Conservation (phyloP, 768 basidiomycete species). For the Goffeauzyma gilvescens region DNA sequence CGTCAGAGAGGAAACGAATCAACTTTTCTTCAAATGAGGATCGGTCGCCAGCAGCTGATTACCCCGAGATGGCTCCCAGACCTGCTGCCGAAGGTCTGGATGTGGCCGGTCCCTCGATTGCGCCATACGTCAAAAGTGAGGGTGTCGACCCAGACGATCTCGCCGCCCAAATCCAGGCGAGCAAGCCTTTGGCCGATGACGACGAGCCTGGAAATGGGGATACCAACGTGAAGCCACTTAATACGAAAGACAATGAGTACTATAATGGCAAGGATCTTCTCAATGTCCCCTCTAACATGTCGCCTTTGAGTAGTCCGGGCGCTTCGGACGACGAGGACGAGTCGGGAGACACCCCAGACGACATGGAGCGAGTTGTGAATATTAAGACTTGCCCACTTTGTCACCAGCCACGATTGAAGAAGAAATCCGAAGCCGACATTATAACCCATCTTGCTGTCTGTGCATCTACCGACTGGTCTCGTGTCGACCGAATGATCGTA, state of each 20-base stretch:
- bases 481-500: conserved; percentile 73
- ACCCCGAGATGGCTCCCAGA: conserved; percentile 27
- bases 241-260: conserved; percentile 7
- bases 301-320: not conserved
- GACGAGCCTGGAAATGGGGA: conserved; percentile 8
- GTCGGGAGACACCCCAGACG: conserved; percentile 14
- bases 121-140: conserved; percentile 41
- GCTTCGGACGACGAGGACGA: conserved; percentile 18
- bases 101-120: conserved; percentile 31
- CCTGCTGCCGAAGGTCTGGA: conserved; percentile 22
- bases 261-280: conserved; percentile 5
- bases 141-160: conserved; percentile 34
- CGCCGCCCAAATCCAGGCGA: conserved; percentile 34
- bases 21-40: conserved; percentile 31
- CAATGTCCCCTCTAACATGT: not conserved
- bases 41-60: conserved; percentile 14
- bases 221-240: conserved; percentile 10
- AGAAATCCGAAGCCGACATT: conserved; percentile 81
- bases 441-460: conserved; percentile 94
- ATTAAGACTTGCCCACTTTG: conserved; percentile 87
- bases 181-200: conserved; percentile 11
- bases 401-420: conserved; percentile 63
- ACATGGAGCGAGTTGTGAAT: conserved; percentile 68
- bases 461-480: conserved; percentile 77
- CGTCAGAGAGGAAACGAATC: conserved; percentile 50